phyloP scores from a whole-genome alignment of 805 yeast genomes.

The Ogataea methylovora region DNA sequence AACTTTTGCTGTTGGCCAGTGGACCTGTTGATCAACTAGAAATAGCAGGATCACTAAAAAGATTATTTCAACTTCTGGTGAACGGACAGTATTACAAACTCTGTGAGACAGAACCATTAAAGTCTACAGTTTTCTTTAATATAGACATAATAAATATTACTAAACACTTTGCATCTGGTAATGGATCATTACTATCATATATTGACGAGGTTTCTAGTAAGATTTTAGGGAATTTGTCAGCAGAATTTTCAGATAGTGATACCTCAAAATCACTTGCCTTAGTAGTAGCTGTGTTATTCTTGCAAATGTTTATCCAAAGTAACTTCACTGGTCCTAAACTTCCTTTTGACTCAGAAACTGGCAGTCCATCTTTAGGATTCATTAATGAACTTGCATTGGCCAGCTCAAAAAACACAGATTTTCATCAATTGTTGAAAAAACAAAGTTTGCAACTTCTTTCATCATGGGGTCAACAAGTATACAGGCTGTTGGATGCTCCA shows the following conservation, averaged over 20 bases:
- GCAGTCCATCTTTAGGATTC: slow-evolving; percentile 12
- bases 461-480: slow-evolving; percentile 56
- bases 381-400: slow-evolving; percentile 4
- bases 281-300: slow-evolving; percentile 45
- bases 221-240: slow-evolving; percentile 3
- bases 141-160: slow-evolving; percentile 2
- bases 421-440: slow-evolving; percentile 7
- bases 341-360: slow-evolving; percentile 20
- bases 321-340: slow-evolving; percentile 81
- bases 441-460: slow-evolving; percentile 10
- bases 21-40: slow-evolving; percentile 4
- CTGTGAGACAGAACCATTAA: slow-evolving; percentile 4
- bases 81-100: slow-evolving; percentile 23
- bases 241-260: slow-evolving; percentile 1
- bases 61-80: slow-evolving; percentile 6
- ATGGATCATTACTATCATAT: not conserved
- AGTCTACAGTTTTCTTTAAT: slow-evolving; percentile 10
- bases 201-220: slow-evolving; percentile 1
- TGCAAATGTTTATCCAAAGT: slow-evolving; percentile 64
- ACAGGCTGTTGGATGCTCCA: slow-evolving; percentile 49
- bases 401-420: slow-evolving; percentile 15
- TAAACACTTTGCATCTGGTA: not conserved
- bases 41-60: too few relatives aligned
- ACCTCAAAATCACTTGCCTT: slow-evolving; percentile 22
- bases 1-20: slow-evolving; percentile 11